Percentiles rank a stretch among this genome's conserved stretches.
Evolutionary conservation across 225 moss, liverwort and hornwort species (phyloP).

Genomic region (Rhytidiadelphus loreus): DNA sequence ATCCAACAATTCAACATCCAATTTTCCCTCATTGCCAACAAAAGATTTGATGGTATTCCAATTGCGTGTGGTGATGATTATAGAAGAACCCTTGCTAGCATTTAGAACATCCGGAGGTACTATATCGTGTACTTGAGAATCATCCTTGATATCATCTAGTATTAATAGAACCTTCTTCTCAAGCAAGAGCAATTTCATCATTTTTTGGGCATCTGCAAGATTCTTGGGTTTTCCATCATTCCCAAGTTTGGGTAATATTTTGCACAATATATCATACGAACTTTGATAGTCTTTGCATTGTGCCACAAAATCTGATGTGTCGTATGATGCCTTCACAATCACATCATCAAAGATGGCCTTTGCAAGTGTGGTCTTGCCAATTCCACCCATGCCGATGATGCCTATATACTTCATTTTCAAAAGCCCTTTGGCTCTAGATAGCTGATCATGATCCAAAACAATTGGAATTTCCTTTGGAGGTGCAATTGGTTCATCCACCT

Average conservation of each 20-base stretch:
- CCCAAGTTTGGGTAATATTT: neutral
- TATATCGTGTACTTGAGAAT: neutral
- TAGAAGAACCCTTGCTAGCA: neutral
- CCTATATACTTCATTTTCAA: neutral
- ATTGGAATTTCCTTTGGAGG: rapidly evolving
- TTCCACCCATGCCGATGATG: neutral
- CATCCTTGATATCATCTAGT: neutral
- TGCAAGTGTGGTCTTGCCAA: neutral
- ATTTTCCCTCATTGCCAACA: neutral
- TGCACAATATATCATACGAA: neutral
- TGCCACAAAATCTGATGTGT: neutral
- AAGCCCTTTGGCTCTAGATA: neutral
- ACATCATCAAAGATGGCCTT: neutral
- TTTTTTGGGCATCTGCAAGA: neutral
- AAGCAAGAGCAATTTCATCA: neutral
- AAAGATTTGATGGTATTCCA: neutral
- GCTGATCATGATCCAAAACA: neutral
- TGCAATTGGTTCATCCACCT: neutral
- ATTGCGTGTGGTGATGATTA: neutral
- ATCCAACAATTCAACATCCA: neutral
- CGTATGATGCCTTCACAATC: rapidly evolving
- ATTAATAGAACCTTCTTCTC: neutral
- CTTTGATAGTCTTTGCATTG: neutral
- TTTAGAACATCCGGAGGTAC: rapidly evolving
- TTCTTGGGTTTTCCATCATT: neutral